Percentiles rank a stretch among this genome's conserved stretches.
Evolutionary conservation across 495 filamentous ascomycete genomes (phyloP).

Genomic region (Thozetella sp.): DNA sequence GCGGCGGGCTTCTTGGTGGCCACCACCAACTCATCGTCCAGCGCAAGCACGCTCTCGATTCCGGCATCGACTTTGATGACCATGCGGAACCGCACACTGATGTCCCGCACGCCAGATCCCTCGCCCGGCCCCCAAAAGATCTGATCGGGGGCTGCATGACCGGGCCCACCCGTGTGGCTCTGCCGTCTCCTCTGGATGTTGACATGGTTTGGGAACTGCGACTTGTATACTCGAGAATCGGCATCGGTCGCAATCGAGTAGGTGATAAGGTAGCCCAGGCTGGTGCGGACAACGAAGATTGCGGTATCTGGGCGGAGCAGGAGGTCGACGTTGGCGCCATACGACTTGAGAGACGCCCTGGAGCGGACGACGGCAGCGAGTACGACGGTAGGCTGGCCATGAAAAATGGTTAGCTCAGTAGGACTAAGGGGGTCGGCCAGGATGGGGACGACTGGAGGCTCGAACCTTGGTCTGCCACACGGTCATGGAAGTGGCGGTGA

Average conservation of each 20-base stretch:
- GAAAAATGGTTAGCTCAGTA: constrained; percentile 11
- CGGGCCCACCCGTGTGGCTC: constrained; percentile 65
- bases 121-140: constrained; percentile 67
- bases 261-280: constrained; percentile 86
- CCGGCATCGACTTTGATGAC: constrained; percentile 98
- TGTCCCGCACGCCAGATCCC: constrained; percentile 79
- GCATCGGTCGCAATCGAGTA: constrained; percentile 90
- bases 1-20: constrained; percentile 92
- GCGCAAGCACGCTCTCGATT: constrained; percentile 80
- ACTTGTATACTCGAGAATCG: constrained; percentile 79
- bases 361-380: constrained; percentile 86
- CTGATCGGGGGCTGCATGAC: constrained; percentile 50
- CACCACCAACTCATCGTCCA: constrained; percentile 93
- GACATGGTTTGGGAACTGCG: constrained; percentile 67
- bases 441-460: background rate
- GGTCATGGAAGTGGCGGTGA: constrained; percentile 79
- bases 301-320: constrained; percentile 89
- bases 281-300: constrained; percentile 91
- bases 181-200: constrained; percentile 72
- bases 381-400: constrained; percentile 78
- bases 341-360: constrained; percentile 71
- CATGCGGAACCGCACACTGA: constrained; percentile 92
- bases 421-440: constrained; percentile 15
- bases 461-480: constrained; percentile 94
- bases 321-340: constrained; percentile 82